These are phyloP conservation scores for Dacryopinax primogenitus DNA, from an alignment of 768 basidiomycete genomes.

Conservation along the genomic window DNA sequence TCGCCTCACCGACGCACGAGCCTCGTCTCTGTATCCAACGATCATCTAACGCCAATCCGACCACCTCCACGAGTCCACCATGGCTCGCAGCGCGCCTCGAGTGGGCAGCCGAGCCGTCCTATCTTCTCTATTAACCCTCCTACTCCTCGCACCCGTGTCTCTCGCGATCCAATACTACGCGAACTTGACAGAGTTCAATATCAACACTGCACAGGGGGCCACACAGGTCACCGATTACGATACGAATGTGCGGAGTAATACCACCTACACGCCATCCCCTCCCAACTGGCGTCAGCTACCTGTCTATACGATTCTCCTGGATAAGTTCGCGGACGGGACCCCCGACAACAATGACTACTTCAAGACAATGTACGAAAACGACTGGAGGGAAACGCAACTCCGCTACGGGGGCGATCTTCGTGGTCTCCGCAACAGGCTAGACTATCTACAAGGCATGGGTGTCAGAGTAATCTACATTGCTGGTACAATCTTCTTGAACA, in stretches of 20 bases:
- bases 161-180: slow-evolving; percentile 41
- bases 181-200: slow-evolving; percentile 57
- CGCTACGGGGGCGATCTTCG: slow-evolving; percentile 81
- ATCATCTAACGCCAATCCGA: not conserved
- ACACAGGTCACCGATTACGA: slow-evolving; percentile 52
- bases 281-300: slow-evolving; percentile 74
- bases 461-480: slow-evolving; percentile 75
- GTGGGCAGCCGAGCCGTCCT: slow-evolving; percentile 3
- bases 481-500: slow-evolving; percentile 85
- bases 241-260: slow-evolving; percentile 42
- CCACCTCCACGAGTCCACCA: not conserved
- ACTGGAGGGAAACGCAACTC: slow-evolving; percentile 78
- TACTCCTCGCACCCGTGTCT: not conserved
- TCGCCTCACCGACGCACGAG: not conserved
- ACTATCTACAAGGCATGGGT: slow-evolving; percentile 87
- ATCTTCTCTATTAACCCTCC: not conserved
- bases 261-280: slow-evolving; percentile 65
- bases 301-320: slow-evolving; percentile 68
- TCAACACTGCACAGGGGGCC: slow-evolving; percentile 66
- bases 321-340: slow-evolving; percentile 91
- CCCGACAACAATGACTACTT: slow-evolving; percentile 88
- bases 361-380: slow-evolving; percentile 61
- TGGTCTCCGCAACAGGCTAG: slow-evolving; percentile 59
- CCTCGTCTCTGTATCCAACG: not conserved
- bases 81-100: not conserved